Percentiles rank a stretch among this genome's conserved stretches.
These are phyloP conservation scores for Stagonosporopsis vannaccii DNA, from an alignment of 2,329 filamentous ascomycete species.

Conservation along the genomic window DNA sequence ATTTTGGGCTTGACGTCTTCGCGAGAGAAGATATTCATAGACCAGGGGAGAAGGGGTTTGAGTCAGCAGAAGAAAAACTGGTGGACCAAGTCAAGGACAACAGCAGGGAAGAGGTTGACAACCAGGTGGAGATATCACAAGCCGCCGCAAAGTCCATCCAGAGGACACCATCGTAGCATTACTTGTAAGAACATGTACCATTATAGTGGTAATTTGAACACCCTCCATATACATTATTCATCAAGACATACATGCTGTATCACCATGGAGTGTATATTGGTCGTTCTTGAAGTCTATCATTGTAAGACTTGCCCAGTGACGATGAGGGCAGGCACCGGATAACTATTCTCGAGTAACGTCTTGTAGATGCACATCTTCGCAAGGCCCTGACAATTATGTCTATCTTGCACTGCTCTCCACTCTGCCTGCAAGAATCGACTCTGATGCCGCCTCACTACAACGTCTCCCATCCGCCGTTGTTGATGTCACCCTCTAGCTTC, in stretches of 20 bases:
- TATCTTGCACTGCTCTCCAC: not conserved
- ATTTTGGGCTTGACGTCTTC: not conserved
- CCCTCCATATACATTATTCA: not conserved
- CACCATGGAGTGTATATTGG: not conserved
- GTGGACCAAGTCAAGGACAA: not conserved
- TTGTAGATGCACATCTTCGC: not conserved
- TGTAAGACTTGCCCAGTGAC: not conserved
- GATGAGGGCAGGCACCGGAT: not conserved
- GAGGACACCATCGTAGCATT: slow-evolving; percentile 6
- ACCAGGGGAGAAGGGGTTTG: not conserved
- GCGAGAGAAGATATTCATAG: not conserved
- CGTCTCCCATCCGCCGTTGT: slow-evolving; percentile 96
- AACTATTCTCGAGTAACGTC: not conserved
- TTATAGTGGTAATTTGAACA: not conserved
- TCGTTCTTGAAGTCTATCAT: not conserved
- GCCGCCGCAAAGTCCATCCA: slow-evolving; percentile 2
- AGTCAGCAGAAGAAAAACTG: not conserved
- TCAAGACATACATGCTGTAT: not conserved
- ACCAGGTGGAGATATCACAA: not conserved
- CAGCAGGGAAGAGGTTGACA: not conserved
- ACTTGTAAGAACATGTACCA: slow-evolving; percentile 7
- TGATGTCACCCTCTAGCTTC: slow-evolving; percentile 92
- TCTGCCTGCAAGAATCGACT: too few relatives aligned
- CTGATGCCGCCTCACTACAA: slow-evolving; percentile 37
- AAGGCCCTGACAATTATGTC: not conserved